Base-by-base conservation (phyloP, 2,329 filamentous ascomycete species). In the Aspergillus brunneoviolaceus region DNA sequence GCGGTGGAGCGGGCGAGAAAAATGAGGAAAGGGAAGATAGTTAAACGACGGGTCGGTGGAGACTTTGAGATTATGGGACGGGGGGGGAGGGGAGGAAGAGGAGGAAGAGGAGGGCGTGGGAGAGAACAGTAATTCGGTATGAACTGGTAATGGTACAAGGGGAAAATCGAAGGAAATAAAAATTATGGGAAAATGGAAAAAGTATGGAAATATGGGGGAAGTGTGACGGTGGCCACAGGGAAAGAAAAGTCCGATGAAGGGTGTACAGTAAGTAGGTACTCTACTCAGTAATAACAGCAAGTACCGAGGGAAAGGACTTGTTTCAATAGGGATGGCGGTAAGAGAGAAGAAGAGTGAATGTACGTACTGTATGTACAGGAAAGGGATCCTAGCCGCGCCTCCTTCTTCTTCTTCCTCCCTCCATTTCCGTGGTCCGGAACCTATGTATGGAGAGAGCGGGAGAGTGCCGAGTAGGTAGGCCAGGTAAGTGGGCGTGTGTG, bases 291-390 rank as follows among this genome's bases (percentile, higher is more conserved):
- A 21, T 1, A 21, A 35, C 33, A 35, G 33, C 2, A 16, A 35
- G 33, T 35, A 68, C 68, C 68, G 63, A 70, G 66, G 67, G 61
- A 67, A 60, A 67, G 67, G 67, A 69, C 63, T 63, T 58, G 27
- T 29, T 29, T 29, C 27, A 65, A 55, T 60, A 50, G 57, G 59
- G 62, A 67, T 65, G 63, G 67, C 67, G 67, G 67, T 69, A 67
- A 68, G 39, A 45, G 16, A 45, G 39, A 7, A n/a, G 16, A 23
- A 23, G 4, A 23, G 23, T 5, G 23, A 23, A 3, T 3, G 27
- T 29, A 29, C 27, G 27, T 29, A 29, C 27, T 9, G 27, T 29
- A 29, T 29, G 7, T 29, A 29, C 27, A 29, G 27, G 27, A 3
- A 29, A 63, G 60, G 58, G 57, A 63, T 63, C 55, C 59, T 65